These are phyloP conservation scores for Chlamydomonas eustigma DNA, from an alignment of 139 green algal genomes.

Conservation along the genomic window DNA sequence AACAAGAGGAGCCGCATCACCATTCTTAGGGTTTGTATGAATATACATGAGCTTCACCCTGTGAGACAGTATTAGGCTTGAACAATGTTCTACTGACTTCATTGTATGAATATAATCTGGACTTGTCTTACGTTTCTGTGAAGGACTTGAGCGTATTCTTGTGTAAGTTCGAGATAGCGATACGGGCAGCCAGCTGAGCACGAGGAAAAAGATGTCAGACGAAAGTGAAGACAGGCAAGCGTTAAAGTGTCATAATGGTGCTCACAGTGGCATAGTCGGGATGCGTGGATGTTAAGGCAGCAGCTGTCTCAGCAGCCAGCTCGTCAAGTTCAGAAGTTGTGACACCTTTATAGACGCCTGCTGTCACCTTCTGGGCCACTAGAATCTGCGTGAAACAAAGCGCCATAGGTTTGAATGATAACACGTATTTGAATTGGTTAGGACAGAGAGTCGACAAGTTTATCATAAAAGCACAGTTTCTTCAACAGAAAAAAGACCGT, in stretches of 20 bases:
- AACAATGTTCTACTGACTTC: too few species aligned
- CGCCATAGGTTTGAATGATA: too few species aligned
- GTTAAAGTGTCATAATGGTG: neutral
- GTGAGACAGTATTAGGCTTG: too few species aligned
- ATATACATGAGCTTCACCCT: conserved; percentile 79
- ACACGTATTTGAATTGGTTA: too few species aligned
- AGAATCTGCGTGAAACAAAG: conserved; percentile 71
- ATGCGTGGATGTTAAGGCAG: conserved; percentile 93
- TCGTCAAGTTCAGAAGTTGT: conserved; percentile 97
- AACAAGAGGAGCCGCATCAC: conserved; percentile 75
- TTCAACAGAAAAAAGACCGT: too few species aligned
- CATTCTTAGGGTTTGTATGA: conserved; percentile 90
- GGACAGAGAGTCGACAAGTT: too few species aligned
- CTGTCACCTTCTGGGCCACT: conserved; percentile 95
- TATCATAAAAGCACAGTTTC: too few species aligned
- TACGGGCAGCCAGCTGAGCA: conserved; percentile 89
- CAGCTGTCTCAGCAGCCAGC: conserved; percentile 96
- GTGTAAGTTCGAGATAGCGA: conserved; percentile 99
- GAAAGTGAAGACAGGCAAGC: neutral
- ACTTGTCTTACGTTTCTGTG: conserved; percentile 81
- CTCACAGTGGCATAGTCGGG: conserved; percentile 94
- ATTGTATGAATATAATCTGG: too few species aligned
- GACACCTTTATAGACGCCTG: conserved; percentile 94
- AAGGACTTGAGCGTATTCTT: conserved; percentile 99
- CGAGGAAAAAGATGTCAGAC: neutral